Conservation (phyloP, 441 rosid species). For the Arabidopsis hybrid region DNA sequence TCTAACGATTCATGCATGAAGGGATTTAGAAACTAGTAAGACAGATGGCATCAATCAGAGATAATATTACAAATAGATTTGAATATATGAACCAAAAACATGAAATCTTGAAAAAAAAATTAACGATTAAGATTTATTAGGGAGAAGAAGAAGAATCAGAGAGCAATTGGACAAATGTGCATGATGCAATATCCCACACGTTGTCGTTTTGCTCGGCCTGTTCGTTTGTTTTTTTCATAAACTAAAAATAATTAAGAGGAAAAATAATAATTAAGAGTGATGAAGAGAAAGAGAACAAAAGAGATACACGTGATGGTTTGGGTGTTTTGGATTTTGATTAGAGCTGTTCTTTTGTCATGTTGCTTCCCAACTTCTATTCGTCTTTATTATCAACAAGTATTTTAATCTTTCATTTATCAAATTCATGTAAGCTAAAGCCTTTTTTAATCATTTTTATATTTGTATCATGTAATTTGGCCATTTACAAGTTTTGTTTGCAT, state of each 20-base stretch:
- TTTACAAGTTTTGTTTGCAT: not conserved
- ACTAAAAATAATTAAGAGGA: constrained; percentile 19
- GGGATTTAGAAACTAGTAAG: constrained; percentile 4
- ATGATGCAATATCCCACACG: constrained; percentile 35
- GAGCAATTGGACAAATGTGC: constrained; percentile 28
- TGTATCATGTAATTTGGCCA: not conserved
- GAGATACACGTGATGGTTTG: constrained; percentile 42
- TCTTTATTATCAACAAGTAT: constrained; percentile 18
- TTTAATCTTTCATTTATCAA: not conserved
- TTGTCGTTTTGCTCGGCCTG: constrained; percentile 25
- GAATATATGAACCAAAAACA: not conserved
- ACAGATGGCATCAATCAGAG: constrained; percentile 9
- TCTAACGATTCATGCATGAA: constrained; percentile 27
- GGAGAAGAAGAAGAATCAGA: constrained; percentile 26
- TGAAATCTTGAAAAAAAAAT: not conserved
- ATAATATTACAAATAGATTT: constrained; percentile 15
- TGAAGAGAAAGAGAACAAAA: constrained; percentile 31
- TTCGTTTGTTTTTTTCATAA: constrained; percentile 29
- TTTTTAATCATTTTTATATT: not conserved
- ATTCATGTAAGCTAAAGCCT: not conserved
- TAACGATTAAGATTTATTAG: not conserved
- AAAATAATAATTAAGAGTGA: constrained; percentile 7
- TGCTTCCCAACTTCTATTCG: constrained; percentile 4
- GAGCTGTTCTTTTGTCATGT: constrained; percentile 39
- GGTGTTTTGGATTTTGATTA: constrained; percentile 39